Evolutionary conservation across 768 basidiomycete genomes (phyloP), one percentile per base, ranked within the genome.

Genomic region (Rhodotorula toruloides): DNA sequence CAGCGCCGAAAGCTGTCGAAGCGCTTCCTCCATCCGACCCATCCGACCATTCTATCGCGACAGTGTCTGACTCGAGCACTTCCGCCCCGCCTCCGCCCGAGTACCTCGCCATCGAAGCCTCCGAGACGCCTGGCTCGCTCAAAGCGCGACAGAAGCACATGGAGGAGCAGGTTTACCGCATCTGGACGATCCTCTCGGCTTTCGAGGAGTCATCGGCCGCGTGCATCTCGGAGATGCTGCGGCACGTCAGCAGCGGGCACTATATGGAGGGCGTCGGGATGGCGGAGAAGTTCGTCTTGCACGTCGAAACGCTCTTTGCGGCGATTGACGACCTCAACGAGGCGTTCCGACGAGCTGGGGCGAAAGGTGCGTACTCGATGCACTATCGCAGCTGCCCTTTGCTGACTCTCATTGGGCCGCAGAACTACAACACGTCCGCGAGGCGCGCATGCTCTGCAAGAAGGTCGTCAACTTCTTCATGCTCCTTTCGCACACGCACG

Each of bases 201-300:
- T 99, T 98, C 71, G 96, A 99, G 77, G 96, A 99, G 79, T 94
- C 91, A n/a, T 92, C 90, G 73, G 96, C 96, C 31, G 93, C 94
- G 13, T 94, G 94, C 79, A 99, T 99, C 72, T 96, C 92, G 34
- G 96, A 98, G 77, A 99, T 99, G 93, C 81, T 99, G 63, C 83
- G 91, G 69, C 90, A 93, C 76, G 96, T 99, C 79, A 97, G 93
- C 82, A 91, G 88, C 73, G 90, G 91, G 16, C 87, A 93, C 74
- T 94, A 97, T 78, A 83, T 96, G 62, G 94, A 98, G 74, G 94
- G 93, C 56, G 92, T 99, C 74, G 84, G 91, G 71, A 91, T 98
- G 89, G 94, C 96, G 19, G 96, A 99, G 79, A 90, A 89, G 81
- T 99, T 99, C 76, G 97, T 98, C 72, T 81, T 98, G 27, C 94